phyloP scores from a whole-genome alignment of 1,139 yeast genomes.

The Ogataea hybrid region DNA sequence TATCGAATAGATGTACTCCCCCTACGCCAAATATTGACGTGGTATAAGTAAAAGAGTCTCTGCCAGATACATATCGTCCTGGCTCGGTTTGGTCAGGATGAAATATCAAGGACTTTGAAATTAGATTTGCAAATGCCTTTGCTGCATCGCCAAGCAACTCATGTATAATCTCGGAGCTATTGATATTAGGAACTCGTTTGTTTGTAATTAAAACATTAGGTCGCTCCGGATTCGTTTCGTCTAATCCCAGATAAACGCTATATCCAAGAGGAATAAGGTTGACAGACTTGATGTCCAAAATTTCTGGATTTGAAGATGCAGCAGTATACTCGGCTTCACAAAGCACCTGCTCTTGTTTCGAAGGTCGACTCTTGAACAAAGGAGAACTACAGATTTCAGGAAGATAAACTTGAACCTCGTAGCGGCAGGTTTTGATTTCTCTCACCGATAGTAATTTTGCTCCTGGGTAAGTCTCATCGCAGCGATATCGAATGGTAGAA shows the following conservation, averaged over 20 bases:
- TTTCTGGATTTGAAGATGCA: background rate
- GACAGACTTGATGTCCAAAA: slow-evolving; percentile 11
- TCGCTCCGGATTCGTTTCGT: background rate
- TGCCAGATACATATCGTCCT: too few relatives aligned
- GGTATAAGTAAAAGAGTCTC: too few relatives aligned
- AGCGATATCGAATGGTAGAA: slow-evolving; percentile 63
- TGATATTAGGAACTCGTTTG: too few relatives aligned
- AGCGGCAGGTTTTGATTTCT: slow-evolving; percentile 74
- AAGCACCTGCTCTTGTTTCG: background rate
- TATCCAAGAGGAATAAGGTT: slow-evolving; percentile 18
- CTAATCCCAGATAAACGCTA: slow-evolving; percentile 19
- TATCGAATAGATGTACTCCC: slow-evolving; percentile 16
- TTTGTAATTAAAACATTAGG: slow-evolving; percentile 13
- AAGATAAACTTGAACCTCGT: slow-evolving; percentile 56
- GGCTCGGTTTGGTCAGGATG: too few relatives aligned
- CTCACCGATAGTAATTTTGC: slow-evolving; percentile 43
- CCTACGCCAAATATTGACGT: slow-evolving; percentile 9
- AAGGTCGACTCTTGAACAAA: slow-evolving; percentile 35
- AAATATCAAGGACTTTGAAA: too few relatives aligned
- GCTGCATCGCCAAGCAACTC: too few relatives aligned
- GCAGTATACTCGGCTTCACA: too few relatives aligned
- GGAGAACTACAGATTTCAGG: slow-evolving; percentile 57
- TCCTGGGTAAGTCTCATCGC: slow-evolving; percentile 45
- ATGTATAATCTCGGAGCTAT: too few relatives aligned
- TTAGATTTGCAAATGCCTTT: too few relatives aligned